phyloP scores from a whole-genome alignment of 192 early-diverging fungal species.

The Geranomyces variabilis region DNA sequence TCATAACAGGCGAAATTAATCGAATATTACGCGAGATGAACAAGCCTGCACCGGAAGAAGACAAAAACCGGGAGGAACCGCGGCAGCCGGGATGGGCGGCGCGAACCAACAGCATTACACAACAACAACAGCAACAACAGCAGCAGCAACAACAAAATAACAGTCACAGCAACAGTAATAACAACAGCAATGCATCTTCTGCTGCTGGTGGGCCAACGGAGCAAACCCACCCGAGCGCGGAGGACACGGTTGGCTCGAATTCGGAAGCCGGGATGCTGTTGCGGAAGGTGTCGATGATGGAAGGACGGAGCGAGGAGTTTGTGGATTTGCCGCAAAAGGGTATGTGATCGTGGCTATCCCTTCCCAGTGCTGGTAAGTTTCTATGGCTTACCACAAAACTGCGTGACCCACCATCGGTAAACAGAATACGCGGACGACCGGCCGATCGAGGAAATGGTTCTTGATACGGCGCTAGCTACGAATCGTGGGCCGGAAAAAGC shows the following conservation, averaged over 20 bases:
- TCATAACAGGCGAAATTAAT: conserved; percentile 83
- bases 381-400: background rate
- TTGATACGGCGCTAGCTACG: conserved; percentile 66
- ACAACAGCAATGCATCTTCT: background rate
- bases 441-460: conserved; percentile 71
- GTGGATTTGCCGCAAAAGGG: conserved; percentile 46
- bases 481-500: conserved; percentile 73
- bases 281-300: conserved; percentile 37
- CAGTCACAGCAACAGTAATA: background rate
- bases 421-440: conserved; percentile 59
- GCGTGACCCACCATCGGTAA: background rate
- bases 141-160: conserved; percentile 2
- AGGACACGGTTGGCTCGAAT: conserved; percentile 10
- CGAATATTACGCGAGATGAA: conserved; percentile 76
- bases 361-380: background rate
- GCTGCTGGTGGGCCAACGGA: conserved; percentile 1
- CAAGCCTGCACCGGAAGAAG: conserved; percentile 54
- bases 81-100: conserved; percentile 37
- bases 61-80: conserved; percentile 65
- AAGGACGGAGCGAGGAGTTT: conserved; percentile 32
- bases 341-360: background rate
- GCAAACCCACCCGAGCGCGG: background rate
- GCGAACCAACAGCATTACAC: conserved; percentile 30
- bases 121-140: conserved; percentile 21
- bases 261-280: conserved; percentile 20